Evolutionary conservation across 345 rosid genomes (phyloP), one percentile per base, ranked within the genome.

Genomic region (Moricandia moricandioides): DNA sequence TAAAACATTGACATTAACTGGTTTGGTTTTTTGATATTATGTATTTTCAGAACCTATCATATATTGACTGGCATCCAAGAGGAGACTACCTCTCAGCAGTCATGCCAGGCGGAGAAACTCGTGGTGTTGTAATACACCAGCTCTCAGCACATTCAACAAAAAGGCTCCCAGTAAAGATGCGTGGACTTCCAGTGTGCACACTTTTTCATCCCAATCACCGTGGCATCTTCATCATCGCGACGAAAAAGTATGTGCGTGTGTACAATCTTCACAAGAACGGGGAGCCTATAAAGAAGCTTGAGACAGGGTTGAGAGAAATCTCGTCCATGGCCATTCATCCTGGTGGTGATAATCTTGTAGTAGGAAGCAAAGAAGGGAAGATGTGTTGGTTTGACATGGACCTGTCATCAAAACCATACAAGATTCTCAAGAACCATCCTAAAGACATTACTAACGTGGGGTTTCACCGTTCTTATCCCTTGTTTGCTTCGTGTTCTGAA

Each of bases 341-440:
- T 34, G 86, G 87, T 74, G 99, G 99, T 80, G 98, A 92, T 79
- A 85, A 92, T 81, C 59, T 96, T 39, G 89, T 96, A 70, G 97
- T 96, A 24, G 99, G 98, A 65, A 96, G 97, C 85, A 89, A 80
- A 82, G 99, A 96, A 27, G 99, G 99, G 61, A 96, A 96, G 70
- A 68, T 89, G 79, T 89, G 92, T 81, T 96, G 99, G 99, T 92
- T 92, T 84, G 99, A 92, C 77, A 83, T 88, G 94, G 98, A 96
- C 79, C 89, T 96, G 62, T 96, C 99, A 0, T 85, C 98, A 5
- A 85, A 84, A 79, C 96, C 98, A 1, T 96, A 88, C 85, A 88
- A 83, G 82, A 83, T 81, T 70, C 91, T 96, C 81, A 90, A 93
- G 85, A 86, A 88, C 71, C 97, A 95, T 82, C 84, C 89, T 1